These are phyloP conservation scores for Collybiopsis confluens DNA, from an alignment of 768 basidiomycete genomes.

Conservation along the genomic window DNA sequence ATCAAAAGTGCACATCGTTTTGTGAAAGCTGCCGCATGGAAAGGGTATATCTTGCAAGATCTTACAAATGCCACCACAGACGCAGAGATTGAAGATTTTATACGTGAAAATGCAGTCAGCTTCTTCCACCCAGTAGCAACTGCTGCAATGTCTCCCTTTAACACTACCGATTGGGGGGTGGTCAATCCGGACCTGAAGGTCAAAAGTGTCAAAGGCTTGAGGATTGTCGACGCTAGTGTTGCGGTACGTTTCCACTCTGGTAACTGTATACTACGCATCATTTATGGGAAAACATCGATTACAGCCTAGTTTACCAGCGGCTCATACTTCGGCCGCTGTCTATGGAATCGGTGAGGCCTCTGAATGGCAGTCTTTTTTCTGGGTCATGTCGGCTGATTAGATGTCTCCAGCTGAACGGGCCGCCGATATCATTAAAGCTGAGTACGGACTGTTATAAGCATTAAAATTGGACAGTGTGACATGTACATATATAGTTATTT, in stretches of 20 bases:
- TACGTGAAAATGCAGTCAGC: slow-evolving; percentile 20
- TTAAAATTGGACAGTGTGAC: too few relatives aligned
- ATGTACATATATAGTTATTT: too few relatives aligned
- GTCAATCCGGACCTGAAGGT: slow-evolving; percentile 19
- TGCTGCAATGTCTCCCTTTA: slow-evolving; percentile 26
- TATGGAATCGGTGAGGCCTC: slow-evolving; percentile 4
- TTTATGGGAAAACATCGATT: background rate
- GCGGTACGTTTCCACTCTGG: slow-evolving; percentile 7
- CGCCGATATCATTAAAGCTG: slow-evolving; percentile 15
- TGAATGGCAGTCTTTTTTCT: too few relatives aligned
- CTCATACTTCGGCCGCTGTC: slow-evolving; percentile 8
- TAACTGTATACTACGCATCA: background rate
- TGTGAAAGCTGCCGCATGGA: slow-evolving; percentile 15
- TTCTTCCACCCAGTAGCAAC: slow-evolving; percentile 31
- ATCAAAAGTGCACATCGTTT: slow-evolving; percentile 16
- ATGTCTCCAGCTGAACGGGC: background rate
- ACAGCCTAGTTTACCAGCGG: slow-evolving; percentile 8
- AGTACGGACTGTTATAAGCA: background rate
- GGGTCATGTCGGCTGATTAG: too few relatives aligned
- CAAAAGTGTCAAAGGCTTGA: slow-evolving; percentile 18
- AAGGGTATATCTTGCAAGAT: slow-evolving; percentile 10
- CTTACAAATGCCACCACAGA: slow-evolving; percentile 23
- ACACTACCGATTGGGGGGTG: slow-evolving; percentile 20
- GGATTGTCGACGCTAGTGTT: slow-evolving; percentile 25
- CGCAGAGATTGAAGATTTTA: slow-evolving; percentile 23